These are phyloP conservation scores for Paraphaeosphaeria minitans DNA, from an alignment of 2,329 filamentous ascomycete genomes.

Conservation along the genomic window DNA sequence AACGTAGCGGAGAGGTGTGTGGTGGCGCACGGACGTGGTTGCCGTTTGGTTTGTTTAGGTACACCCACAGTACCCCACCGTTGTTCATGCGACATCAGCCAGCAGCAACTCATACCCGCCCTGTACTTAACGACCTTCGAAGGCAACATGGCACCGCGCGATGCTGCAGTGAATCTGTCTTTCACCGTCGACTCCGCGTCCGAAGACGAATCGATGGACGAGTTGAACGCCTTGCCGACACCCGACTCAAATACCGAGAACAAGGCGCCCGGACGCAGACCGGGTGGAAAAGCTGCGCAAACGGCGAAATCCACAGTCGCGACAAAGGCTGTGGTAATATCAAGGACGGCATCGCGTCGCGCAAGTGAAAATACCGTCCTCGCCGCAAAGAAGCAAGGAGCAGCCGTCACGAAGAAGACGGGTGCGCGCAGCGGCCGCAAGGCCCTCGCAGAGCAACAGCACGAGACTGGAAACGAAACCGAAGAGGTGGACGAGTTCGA, in stretches of 20 bases:
- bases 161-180: conserved; percentile 40
- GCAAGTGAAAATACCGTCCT: conserved; percentile 41
- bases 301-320: conserved; percentile 27
- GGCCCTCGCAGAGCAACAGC: conserved; percentile 49
- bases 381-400: conserved; percentile 46
- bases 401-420: conserved; percentile 44
- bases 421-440: conserved; percentile 45
- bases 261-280: conserved; percentile 41
- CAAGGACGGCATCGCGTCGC: conserved; percentile 44
- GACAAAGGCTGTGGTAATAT: conserved; percentile 41
- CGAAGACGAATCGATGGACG: conserved; percentile 47
- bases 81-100: neutral
- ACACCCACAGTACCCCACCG: neutral
- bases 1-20: neutral
- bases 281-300: conserved; percentile 38
- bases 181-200: conserved; percentile 49
- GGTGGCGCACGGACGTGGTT: neutral
- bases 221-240: conserved; percentile 43
- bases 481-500: conserved; percentile 53
- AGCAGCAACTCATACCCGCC: neutral
- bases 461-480: conserved; percentile 49
- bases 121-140: neutral
- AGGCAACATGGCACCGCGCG: conserved; percentile 40
- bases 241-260: conserved; percentile 50
- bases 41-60: neutral